Base-by-base conservation (phyloP, 306 rosid species). In the Pyrus communis region DNA sequence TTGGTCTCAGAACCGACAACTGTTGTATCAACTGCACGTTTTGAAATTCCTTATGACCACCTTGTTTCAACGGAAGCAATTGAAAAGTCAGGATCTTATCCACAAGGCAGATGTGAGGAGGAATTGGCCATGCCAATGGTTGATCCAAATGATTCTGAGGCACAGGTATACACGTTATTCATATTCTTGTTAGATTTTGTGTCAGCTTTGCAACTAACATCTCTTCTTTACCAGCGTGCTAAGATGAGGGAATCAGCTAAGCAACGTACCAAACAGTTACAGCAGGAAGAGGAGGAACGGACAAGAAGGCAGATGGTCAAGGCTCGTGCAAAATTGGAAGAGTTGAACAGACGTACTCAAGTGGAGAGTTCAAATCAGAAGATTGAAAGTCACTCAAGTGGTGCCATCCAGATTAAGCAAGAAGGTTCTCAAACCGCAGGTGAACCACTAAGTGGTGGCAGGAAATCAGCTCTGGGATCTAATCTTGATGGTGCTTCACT, bases 281-380 rank as follows among this genome's bases (percentile, higher is more conserved):
- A 82, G 84, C 97, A 92, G 86, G 97, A 95, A 82, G 97, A 95
- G 82, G 97, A 90, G 84, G 97, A 90, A 78, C 85, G 91, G 51
- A 82, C 63, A 63, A 89, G 93, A 83, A 89, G 81, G 88, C 99
- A 87, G 81, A 84, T 45, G 79, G 96, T 90, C 67, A 90, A 87
- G 86, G 96, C 99, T 80, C 84, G 33, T 35, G 97, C 91, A 3
- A 95, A 88, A 78, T 83, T 92, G 78, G 97, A 95, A 71, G 99
- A 92, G 87, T 83, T 90, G 80, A 83, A 90, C 75, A 84, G 78
- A 81, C 92, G 89, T 61, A 68, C 88, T 43, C 85, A 74, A 81
- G 82, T 79, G 77, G 87, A 82, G 40, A 92, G 79, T 31, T 84
- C 90, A 69, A 84, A 57, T 69, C 83, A 78, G 72, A 78, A 79